Evolutionary conservation across 208 protist species (phyloP).

Genomic region (Angomonas deanei): DNA sequence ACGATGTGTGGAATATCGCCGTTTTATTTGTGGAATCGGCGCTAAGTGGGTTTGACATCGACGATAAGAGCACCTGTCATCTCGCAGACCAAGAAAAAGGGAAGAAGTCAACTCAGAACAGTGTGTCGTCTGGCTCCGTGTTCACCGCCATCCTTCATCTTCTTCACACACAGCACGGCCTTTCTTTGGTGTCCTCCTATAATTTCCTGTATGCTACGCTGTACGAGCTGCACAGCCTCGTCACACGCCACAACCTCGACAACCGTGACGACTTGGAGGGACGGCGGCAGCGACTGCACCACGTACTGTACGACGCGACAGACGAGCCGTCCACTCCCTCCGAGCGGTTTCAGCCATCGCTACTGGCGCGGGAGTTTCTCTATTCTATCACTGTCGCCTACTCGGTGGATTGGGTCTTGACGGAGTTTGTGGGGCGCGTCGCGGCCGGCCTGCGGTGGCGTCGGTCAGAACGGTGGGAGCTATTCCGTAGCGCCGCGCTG

Average conservation of each 20-base stretch:
- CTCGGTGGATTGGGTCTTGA: constrained; percentile 14
- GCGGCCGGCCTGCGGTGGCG: constrained; percentile 43
- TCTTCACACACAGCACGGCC: constrained; percentile 16
- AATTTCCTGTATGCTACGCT: constrained; percentile 81
- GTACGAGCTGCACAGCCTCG: constrained; percentile 17
- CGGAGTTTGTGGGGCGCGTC: constrained; percentile 29
- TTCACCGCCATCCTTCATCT: constrained; percentile 41
- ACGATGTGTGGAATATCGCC: constrained; percentile 76
- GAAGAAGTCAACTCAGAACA: not conserved
- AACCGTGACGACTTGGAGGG: not conserved
- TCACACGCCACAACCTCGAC: not conserved
- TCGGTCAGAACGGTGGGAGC: constrained; percentile 46
- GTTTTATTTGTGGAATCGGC: constrained; percentile 62
- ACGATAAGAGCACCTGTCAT: constrained; percentile 16
- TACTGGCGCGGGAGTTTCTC: constrained; percentile 54
- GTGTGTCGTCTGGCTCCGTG: constrained; percentile 18
- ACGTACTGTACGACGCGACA: not conserved
- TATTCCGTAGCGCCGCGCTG: constrained; percentile 16
- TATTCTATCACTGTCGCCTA: constrained; percentile 29
- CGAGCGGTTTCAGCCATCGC: not conserved
- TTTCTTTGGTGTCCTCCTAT: constrained; percentile 33
- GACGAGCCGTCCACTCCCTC: not conserved
- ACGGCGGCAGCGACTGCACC: not conserved
- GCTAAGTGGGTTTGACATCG: constrained; percentile 38
- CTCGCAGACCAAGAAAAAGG: constrained; percentile 3